Evolutionary conservation across 306 rosid species (phyloP).

Genomic region (Vigna radiata): DNA sequence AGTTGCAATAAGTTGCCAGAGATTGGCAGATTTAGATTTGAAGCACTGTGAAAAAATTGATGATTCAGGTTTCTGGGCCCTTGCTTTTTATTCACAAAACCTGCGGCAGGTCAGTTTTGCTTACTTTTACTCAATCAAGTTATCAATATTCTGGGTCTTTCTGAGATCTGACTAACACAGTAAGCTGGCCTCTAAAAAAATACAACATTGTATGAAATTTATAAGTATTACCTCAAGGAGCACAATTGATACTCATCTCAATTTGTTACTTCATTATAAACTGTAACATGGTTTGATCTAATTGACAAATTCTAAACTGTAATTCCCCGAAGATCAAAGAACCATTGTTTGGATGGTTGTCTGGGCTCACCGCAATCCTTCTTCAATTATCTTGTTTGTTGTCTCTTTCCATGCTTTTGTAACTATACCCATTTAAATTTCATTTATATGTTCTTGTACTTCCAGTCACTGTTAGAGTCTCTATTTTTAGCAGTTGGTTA

Average conservation of each 20-base stretch:
- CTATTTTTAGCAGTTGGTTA: too few species aligned
- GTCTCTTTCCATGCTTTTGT: slow-evolving; percentile 4
- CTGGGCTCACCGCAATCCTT: slow-evolving; percentile 12
- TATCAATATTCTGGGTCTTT: neutral
- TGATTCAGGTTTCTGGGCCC: slow-evolving; percentile 69
- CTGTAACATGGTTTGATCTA: slow-evolving; percentile 10
- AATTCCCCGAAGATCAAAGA: neutral
- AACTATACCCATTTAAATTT: neutral
- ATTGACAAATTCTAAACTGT: slow-evolving; percentile 25
- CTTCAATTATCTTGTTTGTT: neutral
- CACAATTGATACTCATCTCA: slow-evolving; percentile 30
- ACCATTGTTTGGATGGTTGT: slow-evolving; percentile 12
- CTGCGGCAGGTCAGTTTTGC: slow-evolving; percentile 61
- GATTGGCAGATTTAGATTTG: slow-evolving; percentile 66
- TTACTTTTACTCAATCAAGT: slow-evolving; percentile 5
- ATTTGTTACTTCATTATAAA: slow-evolving; percentile 1
- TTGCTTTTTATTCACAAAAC: slow-evolving; percentile 59
- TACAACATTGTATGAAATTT: neutral
- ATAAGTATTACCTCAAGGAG: neutral
- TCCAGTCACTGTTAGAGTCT: neutral
- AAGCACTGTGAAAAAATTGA: slow-evolving; percentile 64
- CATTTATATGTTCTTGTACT: neutral
- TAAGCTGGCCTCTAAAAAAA: neutral
- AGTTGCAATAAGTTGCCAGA: slow-evolving; percentile 61
- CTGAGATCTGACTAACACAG: neutral